Conservation (phyloP, 441 rosid genomes). For the Pelargonium citronellum region DNA sequence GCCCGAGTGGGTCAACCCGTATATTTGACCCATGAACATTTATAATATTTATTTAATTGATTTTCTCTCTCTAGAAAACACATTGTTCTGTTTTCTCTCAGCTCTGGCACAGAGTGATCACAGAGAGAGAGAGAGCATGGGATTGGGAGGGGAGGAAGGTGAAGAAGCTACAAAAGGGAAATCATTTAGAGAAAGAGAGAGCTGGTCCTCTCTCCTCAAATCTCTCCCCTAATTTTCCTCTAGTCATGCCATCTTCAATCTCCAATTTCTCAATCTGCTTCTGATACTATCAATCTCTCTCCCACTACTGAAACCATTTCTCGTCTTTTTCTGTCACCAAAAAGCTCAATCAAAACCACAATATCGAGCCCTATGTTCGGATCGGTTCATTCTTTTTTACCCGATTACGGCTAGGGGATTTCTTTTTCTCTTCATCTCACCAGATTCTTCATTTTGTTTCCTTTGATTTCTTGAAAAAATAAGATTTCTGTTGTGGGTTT, state of each 20-base stretch:
- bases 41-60: not conserved
- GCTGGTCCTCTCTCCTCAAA: not conserved
- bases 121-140: constrained; percentile 1
- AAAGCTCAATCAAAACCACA: not conserved
- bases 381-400: not conserved
- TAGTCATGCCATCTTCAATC: not conserved
- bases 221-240: not conserved
- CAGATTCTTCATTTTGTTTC: not conserved
- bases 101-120: constrained; percentile 1
- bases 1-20: constrained; percentile 3
- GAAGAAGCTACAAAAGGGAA: not conserved
- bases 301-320: not conserved
- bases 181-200: not conserved
- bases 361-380: not conserved
- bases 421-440: not conserved
- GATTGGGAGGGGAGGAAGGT: not conserved
- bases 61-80: constrained; percentile 5
- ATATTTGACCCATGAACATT: not conserved
- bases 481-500: not conserved
- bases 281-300: too few relatives aligned
- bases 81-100: not conserved
- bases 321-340: not conserved
- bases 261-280: not conserved
- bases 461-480: too few relatives aligned
- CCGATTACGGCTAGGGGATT: not conserved